Conservation (phyloP, 2,329 filamentous ascomycete species). For the Aspergillus sojae region DNA sequence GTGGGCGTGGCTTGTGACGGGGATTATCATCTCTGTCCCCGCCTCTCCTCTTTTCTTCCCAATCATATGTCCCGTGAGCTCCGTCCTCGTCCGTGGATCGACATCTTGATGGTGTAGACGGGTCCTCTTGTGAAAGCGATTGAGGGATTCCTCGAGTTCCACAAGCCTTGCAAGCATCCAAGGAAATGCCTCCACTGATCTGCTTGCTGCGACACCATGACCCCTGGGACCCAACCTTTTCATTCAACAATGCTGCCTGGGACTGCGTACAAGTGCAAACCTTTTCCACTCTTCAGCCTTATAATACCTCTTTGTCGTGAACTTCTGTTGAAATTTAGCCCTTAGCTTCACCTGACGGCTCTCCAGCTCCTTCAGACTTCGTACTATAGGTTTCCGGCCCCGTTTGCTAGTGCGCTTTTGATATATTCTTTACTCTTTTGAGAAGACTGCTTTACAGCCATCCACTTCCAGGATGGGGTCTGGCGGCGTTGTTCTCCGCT, state of each 20-base stretch:
- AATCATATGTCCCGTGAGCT: conserved; percentile 1
- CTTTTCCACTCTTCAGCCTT: conserved; percentile 14
- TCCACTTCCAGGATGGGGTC: conserved; percentile 56
- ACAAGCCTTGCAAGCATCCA: conserved; percentile 8
- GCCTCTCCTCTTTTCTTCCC: conserved; percentile 6
- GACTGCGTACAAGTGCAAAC: conserved; percentile 8
- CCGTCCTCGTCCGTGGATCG: conserved; percentile 23
- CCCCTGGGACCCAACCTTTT: conserved; percentile 23
- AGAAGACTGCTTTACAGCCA: not conserved
- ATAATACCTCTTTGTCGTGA: not conserved
- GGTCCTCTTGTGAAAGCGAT: conserved; percentile 6
- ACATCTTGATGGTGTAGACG: conserved; percentile 10
- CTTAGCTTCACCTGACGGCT: not conserved
- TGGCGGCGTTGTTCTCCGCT: conserved; percentile 66
- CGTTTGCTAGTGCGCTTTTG: not conserved
- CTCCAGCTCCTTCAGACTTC: not conserved
- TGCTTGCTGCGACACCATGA: conserved; percentile 16
- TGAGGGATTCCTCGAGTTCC: conserved; percentile 14
- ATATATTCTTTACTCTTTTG: not conserved
- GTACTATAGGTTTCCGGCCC: not conserved
- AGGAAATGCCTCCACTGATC: conserved; percentile 23
- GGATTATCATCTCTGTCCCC: not conserved
- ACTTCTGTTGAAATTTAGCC: not conserved
- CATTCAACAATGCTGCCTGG: conserved; percentile 22
- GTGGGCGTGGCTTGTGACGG: not conserved